A percentile compares a stretch with the other conserved stretches of the same genome.
These are phyloP conservation scores for Chalciporus piperatus DNA, from an alignment of 768 basidiomycete species.

Conservation along the genomic window DNA sequence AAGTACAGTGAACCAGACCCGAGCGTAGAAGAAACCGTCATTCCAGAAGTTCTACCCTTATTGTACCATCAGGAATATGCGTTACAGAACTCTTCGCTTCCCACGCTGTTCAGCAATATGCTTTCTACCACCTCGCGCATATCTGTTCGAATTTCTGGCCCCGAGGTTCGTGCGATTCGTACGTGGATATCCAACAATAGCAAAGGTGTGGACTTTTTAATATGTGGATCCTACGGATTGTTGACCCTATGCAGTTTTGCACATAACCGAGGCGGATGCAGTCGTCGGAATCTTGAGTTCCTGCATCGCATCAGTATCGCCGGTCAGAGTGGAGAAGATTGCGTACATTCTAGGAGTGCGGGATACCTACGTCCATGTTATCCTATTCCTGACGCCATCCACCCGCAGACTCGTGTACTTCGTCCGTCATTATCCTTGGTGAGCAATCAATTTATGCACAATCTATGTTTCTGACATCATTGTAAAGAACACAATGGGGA, in stretches of 20 bases:
- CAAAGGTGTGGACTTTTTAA: background rate
- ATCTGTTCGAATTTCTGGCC: background rate
- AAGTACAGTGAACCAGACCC: conserved; percentile 5
- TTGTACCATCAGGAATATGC: conserved; percentile 6
- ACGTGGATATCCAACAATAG: background rate
- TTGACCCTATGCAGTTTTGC: background rate
- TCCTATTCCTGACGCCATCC: background rate
- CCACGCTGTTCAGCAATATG: background rate
- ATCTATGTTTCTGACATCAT: background rate
- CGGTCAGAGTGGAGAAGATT: background rate
- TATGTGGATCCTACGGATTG: background rate
- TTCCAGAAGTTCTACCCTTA: background rate
- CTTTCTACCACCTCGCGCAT: background rate
- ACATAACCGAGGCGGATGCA: conserved; percentile 3
- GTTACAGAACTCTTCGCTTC: background rate
- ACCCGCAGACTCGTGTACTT: background rate
- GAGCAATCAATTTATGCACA: background rate
- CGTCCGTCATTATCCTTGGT: background rate
- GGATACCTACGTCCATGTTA: background rate
- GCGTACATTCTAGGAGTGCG: conserved; percentile 1
- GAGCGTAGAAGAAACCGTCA: background rate
- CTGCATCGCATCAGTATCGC: conserved; percentile 3
- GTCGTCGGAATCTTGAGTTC: background rate
- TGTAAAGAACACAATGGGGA: conserved; percentile 3
- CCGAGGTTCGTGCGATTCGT: background rate